These are phyloP conservation scores for Pezicula carpinea DNA, from an alignment of 2,329 filamentous ascomycete genomes.

Conservation along the genomic window DNA sequence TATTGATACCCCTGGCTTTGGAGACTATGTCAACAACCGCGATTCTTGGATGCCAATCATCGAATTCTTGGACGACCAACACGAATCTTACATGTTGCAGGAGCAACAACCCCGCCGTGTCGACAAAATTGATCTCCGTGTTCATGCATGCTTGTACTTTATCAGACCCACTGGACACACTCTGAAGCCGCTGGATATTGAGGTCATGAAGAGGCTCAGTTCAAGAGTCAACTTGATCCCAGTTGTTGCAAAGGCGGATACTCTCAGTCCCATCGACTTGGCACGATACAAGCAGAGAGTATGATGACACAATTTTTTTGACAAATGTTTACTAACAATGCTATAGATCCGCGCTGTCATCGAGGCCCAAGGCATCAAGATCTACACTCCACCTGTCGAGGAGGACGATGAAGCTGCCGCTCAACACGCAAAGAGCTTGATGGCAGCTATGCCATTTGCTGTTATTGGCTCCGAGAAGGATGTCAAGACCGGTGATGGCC, in stretches of 20 bases:
- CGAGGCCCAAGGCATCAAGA: conserved; percentile 98
- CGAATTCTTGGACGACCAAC: conserved; percentile 99
- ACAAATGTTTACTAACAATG: conserved; percentile 23
- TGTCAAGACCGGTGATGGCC: conserved; percentile 91
- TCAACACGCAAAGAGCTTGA: conserved; percentile 88
- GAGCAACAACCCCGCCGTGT: conserved; percentile 97
- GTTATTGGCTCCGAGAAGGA: conserved; percentile 99
- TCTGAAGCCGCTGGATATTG: conserved; percentile 96
- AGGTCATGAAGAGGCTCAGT: conserved; percentile 99
- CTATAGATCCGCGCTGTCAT: conserved; percentile 85
- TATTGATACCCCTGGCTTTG: conserved; percentile 97
- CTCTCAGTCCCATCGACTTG: conserved; percentile 86
- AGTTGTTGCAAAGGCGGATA: conserved; percentile 98
- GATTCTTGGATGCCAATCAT: conserved; percentile 99
- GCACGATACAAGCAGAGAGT: conserved; percentile 94
- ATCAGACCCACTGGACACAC: conserved; percentile 98
- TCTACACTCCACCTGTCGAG: conserved; percentile 96
- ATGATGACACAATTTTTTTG: conserved; percentile 31
- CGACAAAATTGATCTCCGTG: conserved; percentile 99
- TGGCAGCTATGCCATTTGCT: conserved; percentile 96
- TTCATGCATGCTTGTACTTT: conserved; percentile 98
- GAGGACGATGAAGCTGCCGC: conserved; percentile 97
- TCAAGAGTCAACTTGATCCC: conserved; percentile 98
- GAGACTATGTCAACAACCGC: conserved; percentile 99
- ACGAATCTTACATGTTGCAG: conserved; percentile 99